These are phyloP conservation scores for Rutstroemia sp. DNA, from an alignment of 2,329 filamentous ascomycete genomes.

Conservation along the genomic window DNA sequence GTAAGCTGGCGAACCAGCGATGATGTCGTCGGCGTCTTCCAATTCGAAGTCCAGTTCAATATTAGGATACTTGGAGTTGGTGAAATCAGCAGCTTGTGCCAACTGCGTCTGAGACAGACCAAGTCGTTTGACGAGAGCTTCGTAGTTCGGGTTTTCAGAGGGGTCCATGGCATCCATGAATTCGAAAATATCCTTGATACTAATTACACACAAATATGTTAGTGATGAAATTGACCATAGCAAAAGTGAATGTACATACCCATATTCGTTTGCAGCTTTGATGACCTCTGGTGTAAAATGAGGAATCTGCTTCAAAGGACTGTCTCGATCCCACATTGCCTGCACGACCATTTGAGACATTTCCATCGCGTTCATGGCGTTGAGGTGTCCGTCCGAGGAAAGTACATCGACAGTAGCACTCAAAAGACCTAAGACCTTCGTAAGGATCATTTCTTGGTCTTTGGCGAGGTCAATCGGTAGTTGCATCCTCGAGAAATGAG, in stretches of 20 bases:
- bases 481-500: slow-evolving; percentile 96
- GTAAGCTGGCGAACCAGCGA: slow-evolving; percentile 72
- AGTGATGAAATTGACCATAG: neutral
- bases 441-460: slow-evolving; percentile 83
- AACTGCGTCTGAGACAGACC: slow-evolving; percentile 76
- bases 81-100: slow-evolving; percentile 85
- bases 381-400: slow-evolving; percentile 90
- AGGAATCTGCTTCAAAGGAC: slow-evolving; percentile 93
- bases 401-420: slow-evolving; percentile 92
- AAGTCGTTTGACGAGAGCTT: slow-evolving; percentile 67
- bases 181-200: slow-evolving; percentile 88
- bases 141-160: slow-evolving; percentile 79
- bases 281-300: slow-evolving; percentile 83
- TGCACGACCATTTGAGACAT: slow-evolving; percentile 99
- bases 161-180: slow-evolving; percentile 99
- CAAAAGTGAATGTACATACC: slow-evolving; percentile 42
- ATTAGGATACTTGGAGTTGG: slow-evolving; percentile 93
- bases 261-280: slow-evolving; percentile 71
- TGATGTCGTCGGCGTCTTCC: slow-evolving; percentile 71
- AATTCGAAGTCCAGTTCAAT: slow-evolving; percentile 86
- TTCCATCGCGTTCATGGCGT: slow-evolving; percentile 98
- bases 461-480: slow-evolving; percentile 91
- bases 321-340: slow-evolving; percentile 98
- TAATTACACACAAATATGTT: slow-evolving; percentile 10
- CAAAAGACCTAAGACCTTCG: slow-evolving; percentile 78